phyloP scores from a whole-genome alignment of 176 grass and related monocot species.

The Oryza rufipogon region DNA sequence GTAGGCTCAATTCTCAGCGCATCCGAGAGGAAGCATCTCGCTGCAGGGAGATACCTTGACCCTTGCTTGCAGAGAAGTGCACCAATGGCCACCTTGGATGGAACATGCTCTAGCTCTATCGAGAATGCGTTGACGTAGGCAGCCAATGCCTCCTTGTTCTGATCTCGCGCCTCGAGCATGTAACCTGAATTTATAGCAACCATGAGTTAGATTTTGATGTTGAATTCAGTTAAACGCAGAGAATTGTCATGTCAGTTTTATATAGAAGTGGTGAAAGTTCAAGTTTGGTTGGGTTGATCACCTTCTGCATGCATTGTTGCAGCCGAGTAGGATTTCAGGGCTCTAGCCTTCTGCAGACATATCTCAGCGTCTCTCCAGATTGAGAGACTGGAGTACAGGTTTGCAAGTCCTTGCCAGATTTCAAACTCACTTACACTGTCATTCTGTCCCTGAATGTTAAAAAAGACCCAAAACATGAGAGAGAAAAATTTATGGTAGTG shows the following conservation, averaged over 20 bases:
- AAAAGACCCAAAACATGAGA: background rate
- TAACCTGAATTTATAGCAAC: conserved; percentile 40
- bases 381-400: conserved; percentile 79
- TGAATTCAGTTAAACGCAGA: background rate
- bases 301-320: conserved; percentile 76
- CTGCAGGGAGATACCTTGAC: conserved; percentile 65
- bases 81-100: conserved; percentile 74
- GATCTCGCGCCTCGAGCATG: conserved; percentile 57
- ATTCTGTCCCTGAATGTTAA: conserved; percentile 37
- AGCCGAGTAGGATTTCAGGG: conserved; percentile 73
- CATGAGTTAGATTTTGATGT: background rate
- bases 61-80: conserved; percentile 65
- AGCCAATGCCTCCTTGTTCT: conserved; percentile 52
- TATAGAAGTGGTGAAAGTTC: background rate
- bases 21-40: conserved; percentile 82
- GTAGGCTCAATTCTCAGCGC: conserved; percentile 78
- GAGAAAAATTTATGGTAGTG: background rate
- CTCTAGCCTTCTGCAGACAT: conserved; percentile 88
- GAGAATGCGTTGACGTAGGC: conserved; percentile 67
- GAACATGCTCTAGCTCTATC: conserved; percentile 59
- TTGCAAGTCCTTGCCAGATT: conserved; percentile 96
- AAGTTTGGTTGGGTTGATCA: background rate
- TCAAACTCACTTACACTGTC: conserved; percentile 68
- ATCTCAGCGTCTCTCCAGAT: conserved; percentile 77
- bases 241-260: background rate